Evolutionary conservation across 1,284 basidiomycete genomes (phyloP).

Genomic region (Amylostereum areolatum): DNA sequence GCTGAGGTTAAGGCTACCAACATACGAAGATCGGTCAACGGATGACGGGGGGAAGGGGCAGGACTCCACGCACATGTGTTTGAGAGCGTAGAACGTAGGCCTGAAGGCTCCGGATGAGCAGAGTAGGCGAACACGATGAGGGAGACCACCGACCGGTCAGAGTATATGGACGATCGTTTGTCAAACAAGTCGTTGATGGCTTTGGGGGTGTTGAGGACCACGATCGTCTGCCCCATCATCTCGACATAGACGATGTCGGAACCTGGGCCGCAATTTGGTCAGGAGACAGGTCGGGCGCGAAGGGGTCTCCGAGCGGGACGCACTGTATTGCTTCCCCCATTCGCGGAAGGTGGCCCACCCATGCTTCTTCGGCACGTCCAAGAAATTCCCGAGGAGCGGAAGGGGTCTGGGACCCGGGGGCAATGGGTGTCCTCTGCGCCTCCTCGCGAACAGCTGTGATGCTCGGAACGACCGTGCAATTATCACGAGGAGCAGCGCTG

Average conservation of each 20-base stretch:
- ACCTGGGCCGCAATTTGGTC: slow-evolving; percentile 8
- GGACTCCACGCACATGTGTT: no score
- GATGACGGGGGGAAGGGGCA: no score
- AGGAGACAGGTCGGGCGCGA: background rate
- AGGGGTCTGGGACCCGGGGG: slow-evolving; percentile 19
- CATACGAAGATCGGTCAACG: no score
- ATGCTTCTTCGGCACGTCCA: slow-evolving; percentile 11
- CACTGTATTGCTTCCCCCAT: slow-evolving; percentile 17
- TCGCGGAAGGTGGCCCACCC: slow-evolving; percentile 16
- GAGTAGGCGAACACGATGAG: no score
- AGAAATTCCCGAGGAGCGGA: slow-evolving; percentile 19
- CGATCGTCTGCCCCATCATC: slow-evolving; percentile 11
- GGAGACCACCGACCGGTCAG: slow-evolving; percentile 12
- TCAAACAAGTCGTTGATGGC: slow-evolving; percentile 18
- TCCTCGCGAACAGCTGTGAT: background rate
- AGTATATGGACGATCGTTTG: slow-evolving; percentile 17
- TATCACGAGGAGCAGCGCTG: background rate
- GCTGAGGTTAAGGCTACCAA: background rate
- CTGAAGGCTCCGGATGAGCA: no score
- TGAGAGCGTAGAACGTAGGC: no score
- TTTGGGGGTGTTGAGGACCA: slow-evolving; percentile 15
- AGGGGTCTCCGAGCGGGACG: background rate
- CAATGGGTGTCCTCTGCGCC: slow-evolving; percentile 4
- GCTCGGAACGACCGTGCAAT: background rate
- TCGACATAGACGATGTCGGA: slow-evolving; percentile 17